Conservation (phyloP, 108 stramenopile species). For the Cylindrotheca fusiformis region DNA sequence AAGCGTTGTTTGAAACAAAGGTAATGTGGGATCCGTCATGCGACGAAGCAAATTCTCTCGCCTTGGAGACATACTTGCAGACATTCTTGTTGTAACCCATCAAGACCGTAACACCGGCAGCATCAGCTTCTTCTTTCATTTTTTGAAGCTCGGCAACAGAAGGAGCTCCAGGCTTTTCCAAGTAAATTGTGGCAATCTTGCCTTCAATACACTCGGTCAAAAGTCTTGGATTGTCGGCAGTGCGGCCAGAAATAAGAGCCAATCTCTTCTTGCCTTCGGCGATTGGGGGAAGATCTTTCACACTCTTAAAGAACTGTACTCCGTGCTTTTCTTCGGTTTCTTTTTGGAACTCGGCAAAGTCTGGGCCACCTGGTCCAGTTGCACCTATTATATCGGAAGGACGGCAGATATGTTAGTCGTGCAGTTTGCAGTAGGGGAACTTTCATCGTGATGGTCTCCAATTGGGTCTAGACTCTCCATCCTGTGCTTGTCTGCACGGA, state of each 20-base stretch:
- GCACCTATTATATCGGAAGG: slow-evolving; percentile 31
- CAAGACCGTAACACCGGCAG: slow-evolving; percentile 73
- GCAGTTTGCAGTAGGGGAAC: too few species aligned
- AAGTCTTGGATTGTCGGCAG: slow-evolving; percentile 85
- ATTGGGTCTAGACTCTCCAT: too few species aligned
- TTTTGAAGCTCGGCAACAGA: slow-evolving; percentile 77
- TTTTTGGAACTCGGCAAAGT: slow-evolving; percentile 72
- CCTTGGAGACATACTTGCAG: slow-evolving; percentile 85
- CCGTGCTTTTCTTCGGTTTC: slow-evolving; percentile 56
- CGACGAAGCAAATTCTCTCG: slow-evolving; percentile 66
- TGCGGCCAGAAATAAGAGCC: slow-evolving; percentile 85
- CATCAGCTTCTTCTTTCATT: slow-evolving; percentile 75
- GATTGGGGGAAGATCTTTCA: slow-evolving; percentile 70
- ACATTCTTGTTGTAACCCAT: slow-evolving; percentile 98
- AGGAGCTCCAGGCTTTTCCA: slow-evolving; percentile 93
- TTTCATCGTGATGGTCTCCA: too few species aligned
- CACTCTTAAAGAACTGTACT: slow-evolving; percentile 64
- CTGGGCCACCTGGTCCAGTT: slow-evolving; percentile 75
- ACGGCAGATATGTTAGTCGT: too few species aligned
- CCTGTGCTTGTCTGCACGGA: too few species aligned
- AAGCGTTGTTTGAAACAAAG: slow-evolving; percentile 92
- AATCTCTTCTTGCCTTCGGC: slow-evolving; percentile 74
- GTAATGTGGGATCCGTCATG: slow-evolving; percentile 68
- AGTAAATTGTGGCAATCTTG: slow-evolving; percentile 69
- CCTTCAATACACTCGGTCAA: slow-evolving; percentile 66